Conservation (phyloP, 305 asterid genomes). For the Plantago lanceolata region DNA sequence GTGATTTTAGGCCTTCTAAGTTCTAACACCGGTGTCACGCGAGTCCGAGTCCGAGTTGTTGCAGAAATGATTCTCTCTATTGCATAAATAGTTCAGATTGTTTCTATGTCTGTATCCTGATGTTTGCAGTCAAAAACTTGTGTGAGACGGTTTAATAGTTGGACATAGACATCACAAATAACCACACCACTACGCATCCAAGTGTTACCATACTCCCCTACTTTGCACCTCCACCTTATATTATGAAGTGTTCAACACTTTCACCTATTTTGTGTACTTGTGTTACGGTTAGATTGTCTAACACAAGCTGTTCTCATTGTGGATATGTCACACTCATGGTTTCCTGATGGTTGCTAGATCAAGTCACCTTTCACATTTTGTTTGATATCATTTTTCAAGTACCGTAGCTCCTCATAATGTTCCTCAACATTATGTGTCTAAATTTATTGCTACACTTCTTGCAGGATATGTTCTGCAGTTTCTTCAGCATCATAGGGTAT, state of each 20-base stretch:
- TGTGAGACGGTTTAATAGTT: too few species aligned
- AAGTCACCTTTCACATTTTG: not conserved
- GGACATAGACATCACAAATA: too few species aligned
- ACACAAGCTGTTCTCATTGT: not conserved
- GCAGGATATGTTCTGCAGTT: constrained; percentile 99
- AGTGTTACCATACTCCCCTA: too few species aligned
- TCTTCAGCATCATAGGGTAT: constrained; percentile 94
- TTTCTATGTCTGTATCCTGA: not conserved
- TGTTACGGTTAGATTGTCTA: too few species aligned
- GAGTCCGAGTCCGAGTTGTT: not conserved
- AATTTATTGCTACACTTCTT: constrained; percentile 19
- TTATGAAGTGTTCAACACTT: too few species aligned
- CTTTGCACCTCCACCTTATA: too few species aligned
- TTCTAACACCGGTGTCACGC: not conserved
- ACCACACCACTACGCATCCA: too few species aligned
- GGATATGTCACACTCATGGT: not conserved
- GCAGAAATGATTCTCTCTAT: not conserved
- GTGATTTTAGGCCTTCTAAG: not conserved
- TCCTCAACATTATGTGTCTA: constrained; percentile 4
- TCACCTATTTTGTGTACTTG: too few species aligned
- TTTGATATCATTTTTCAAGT: too few species aligned
- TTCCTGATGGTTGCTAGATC: not conserved
- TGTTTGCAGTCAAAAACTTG: not conserved
- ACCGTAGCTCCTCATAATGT: not conserved
- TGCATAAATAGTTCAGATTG: not conserved